Conservation (phyloP, 2,329 filamentous ascomycete genomes). For the Dendryphion nanum region DNA sequence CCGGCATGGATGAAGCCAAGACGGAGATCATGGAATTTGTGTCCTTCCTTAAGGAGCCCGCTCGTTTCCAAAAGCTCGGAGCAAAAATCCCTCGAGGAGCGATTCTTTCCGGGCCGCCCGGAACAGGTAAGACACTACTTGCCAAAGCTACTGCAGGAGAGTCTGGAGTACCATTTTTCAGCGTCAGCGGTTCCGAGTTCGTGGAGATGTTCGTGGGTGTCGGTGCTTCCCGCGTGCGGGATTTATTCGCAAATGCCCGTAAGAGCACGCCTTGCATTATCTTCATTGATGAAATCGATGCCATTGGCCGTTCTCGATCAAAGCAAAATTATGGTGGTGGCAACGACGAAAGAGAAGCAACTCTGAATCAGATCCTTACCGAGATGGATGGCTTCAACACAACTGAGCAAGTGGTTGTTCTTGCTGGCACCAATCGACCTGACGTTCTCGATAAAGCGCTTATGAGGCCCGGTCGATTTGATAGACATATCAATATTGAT, state of each 20-base stretch:
- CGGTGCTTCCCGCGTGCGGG: conserved; percentile 89
- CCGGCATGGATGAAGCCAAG: conserved; percentile 98
- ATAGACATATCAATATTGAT: conserved; percentile 94
- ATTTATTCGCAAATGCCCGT: conserved; percentile 88
- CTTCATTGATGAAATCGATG: conserved; percentile 99
- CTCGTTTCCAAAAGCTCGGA: conserved; percentile 87
- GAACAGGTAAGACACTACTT: conserved; percentile 96
- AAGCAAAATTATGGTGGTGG: conserved; percentile 84
- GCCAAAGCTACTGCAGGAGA: conserved; percentile 98
- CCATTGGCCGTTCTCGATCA: conserved; percentile 85
- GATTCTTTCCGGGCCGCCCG: conserved; percentile 94
- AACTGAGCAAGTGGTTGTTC: conserved; percentile 89
- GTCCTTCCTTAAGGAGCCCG: conserved; percentile 90
- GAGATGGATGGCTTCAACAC: conserved; percentile 99
- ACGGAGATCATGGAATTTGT: conserved; percentile 99
- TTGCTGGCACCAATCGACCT: conserved; percentile 93
- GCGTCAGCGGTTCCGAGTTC: conserved; percentile 96
- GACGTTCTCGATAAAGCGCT: conserved; percentile 94
- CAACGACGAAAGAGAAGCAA: conserved; percentile 95
- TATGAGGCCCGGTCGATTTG: conserved; percentile 95
- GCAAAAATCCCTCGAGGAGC: conserved; percentile 97
- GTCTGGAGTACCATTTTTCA: conserved; percentile 96
- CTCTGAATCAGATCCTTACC: conserved; percentile 95
- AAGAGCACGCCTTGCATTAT: conserved; percentile 98
- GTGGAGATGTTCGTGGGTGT: conserved; percentile 99